Conservation (phyloP, 352 stramenopile genomes). For the Pythium vanterpoolii region DNA sequence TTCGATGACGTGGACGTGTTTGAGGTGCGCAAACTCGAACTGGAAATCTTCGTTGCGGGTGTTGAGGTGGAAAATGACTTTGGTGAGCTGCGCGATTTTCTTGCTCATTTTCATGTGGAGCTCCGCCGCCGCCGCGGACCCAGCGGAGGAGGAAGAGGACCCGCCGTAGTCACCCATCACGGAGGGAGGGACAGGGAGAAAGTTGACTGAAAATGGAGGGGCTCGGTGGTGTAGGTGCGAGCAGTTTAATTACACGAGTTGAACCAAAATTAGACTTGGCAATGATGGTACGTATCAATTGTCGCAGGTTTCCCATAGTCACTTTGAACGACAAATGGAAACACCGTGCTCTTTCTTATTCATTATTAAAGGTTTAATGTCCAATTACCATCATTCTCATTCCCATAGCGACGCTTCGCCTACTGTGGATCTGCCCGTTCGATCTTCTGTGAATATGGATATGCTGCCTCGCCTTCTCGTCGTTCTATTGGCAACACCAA, state of each 20-base stretch:
- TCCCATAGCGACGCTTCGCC: background rate
- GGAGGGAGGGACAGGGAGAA: slow-evolving; percentile 1
- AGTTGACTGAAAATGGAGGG: too few relatives aligned
- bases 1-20: slow-evolving; percentile 35
- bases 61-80: slow-evolving; percentile 94
- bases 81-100: slow-evolving; percentile 93
- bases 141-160: slow-evolving; percentile 3
- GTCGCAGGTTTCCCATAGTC: background rate
- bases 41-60: slow-evolving; percentile 91
- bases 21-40: slow-evolving; percentile 50
- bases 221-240: too few relatives aligned
- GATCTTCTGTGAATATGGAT: background rate
- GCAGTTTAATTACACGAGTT: too few relatives aligned
- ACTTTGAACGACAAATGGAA: background rate
- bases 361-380: slow-evolving; percentile 1
- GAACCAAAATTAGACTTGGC: background rate
- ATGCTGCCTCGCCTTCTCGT: background rate
- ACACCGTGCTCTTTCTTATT: background rate
- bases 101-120: slow-evolving; percentile 94
- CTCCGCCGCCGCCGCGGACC: slow-evolving; percentile 35
- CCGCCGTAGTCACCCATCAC: slow-evolving; percentile 27
- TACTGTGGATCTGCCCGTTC: too few relatives aligned
- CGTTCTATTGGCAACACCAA: slow-evolving; percentile 6
- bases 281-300: background rate
- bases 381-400: background rate